Evolutionary conservation across 2,329 filamentous ascomycete species (phyloP).

Genomic region (Diaporthe sp.): DNA sequence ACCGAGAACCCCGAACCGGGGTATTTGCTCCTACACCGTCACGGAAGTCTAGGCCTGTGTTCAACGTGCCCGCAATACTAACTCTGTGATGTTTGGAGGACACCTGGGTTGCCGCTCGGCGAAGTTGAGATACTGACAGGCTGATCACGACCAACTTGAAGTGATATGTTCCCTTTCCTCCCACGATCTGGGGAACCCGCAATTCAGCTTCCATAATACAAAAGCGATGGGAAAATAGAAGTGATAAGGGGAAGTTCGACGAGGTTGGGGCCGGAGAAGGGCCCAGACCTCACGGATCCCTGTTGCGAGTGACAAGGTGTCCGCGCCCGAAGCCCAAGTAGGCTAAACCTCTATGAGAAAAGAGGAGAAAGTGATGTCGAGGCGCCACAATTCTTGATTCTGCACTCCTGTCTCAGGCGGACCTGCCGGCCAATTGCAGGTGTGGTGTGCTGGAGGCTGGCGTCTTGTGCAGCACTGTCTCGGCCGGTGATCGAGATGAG

Average conservation of each 20-base stretch:
- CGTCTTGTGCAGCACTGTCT: constrained; percentile 10
- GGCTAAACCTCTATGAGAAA: constrained; percentile 13
- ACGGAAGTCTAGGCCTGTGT: background rate
- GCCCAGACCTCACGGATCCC: constrained; percentile 7
- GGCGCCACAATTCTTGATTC: constrained; percentile 29
- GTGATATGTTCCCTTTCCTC: background rate
- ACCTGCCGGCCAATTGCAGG: constrained; percentile 10
- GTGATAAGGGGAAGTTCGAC: background rate
- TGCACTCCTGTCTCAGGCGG: constrained; percentile 2
- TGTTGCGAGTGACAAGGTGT: background rate
- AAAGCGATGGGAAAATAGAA: background rate
- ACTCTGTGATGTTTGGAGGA: no score
- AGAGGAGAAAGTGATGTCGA: constrained; percentile 30
- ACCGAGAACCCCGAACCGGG: background rate
- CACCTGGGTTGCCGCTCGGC: no score
- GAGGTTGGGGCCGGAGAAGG: background rate
- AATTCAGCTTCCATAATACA: no score
- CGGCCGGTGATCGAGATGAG: constrained; percentile 18
- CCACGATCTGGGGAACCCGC: background rate
- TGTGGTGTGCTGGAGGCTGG: background rate
- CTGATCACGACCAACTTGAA: background rate
- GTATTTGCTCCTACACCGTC: background rate
- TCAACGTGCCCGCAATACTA: background rate
- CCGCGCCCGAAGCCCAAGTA: background rate
- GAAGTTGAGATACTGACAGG: no score